Conservation (phyloP, 768 basidiomycete genomes). For the Neoboletus magnificus region DNA sequence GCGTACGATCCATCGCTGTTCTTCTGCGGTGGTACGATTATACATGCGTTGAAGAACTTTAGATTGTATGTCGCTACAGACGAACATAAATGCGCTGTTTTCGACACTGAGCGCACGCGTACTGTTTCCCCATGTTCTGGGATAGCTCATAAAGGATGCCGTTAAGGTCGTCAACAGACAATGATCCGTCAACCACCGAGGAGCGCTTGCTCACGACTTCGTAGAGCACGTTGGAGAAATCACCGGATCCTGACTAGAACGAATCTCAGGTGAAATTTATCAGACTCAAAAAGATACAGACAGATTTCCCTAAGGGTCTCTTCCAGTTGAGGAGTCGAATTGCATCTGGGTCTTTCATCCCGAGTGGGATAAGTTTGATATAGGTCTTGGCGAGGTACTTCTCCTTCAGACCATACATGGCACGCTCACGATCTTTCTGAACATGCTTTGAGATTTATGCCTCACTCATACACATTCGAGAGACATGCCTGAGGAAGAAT, state of each 20-base stretch:
- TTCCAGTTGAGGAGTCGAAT: slow-evolving; percentile 89
- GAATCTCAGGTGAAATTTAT: background rate
- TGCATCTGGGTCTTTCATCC: slow-evolving; percentile 75
- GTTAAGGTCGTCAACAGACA: slow-evolving; percentile 85
- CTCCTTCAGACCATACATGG: slow-evolving; percentile 93
- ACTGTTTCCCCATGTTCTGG: slow-evolving; percentile 73
- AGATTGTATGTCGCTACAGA: slow-evolving; percentile 66
- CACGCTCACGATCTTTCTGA: slow-evolving; percentile 91
- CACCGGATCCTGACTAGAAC: slow-evolving; percentile 67
- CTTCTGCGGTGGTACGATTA: slow-evolving; percentile 76
- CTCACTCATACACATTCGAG: background rate
- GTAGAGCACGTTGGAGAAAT: slow-evolving; percentile 83
- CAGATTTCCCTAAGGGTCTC: slow-evolving; percentile 66
- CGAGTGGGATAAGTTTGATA: slow-evolving; percentile 84
- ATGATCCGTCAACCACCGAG: slow-evolving; percentile 68
- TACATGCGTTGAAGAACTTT: slow-evolving; percentile 75
- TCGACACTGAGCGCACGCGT: slow-evolving; percentile 15
- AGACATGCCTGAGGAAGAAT: slow-evolving; percentile 78
- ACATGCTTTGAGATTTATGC: background rate
- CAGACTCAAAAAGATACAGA: slow-evolving; percentile 32
- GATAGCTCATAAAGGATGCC: slow-evolving; percentile 74
- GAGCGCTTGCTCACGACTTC: slow-evolving; percentile 85
- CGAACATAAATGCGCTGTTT: slow-evolving; percentile 3
- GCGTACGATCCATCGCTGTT: slow-evolving; percentile 94
- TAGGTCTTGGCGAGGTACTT: slow-evolving; percentile 91